Conservation (phyloP, 768 basidiomycete genomes). For the Tylopilus rubrobrunneus region DNA sequence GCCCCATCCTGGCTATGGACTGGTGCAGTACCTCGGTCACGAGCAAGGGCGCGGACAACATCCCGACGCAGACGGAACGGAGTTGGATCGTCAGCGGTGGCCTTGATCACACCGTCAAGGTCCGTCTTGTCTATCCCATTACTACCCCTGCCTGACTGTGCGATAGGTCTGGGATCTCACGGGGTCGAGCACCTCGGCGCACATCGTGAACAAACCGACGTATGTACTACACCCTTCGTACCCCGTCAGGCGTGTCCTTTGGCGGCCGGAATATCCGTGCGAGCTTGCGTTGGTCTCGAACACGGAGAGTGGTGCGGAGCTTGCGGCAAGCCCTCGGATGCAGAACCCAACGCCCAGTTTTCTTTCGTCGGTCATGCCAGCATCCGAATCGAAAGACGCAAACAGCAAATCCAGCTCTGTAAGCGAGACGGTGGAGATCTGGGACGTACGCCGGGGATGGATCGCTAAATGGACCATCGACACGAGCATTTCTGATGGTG, state of each 20-base stretch:
- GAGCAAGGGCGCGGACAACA: slow-evolving; percentile 13
- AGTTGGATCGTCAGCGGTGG: slow-evolving; percentile 83
- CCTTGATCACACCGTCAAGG: slow-evolving; percentile 77
- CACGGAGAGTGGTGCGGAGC: slow-evolving; percentile 33
- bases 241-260: slow-evolving; percentile 67
- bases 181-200: slow-evolving; percentile 35
- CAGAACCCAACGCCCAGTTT: slow-evolving; percentile 23
- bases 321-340: slow-evolving; percentile 27
- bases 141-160: slow-evolving; percentile 1
- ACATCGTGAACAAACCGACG: slow-evolving; percentile 58
- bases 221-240: slow-evolving; percentile 75
- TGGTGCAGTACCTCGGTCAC: slow-evolving; percentile 48
- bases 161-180: slow-evolving; percentile 68
- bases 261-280: slow-evolving; percentile 75
- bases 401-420: slow-evolving; percentile 12
- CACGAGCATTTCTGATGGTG: slow-evolving; percentile 63
- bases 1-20: slow-evolving; percentile 68
- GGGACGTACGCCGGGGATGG: slow-evolving; percentile 81
- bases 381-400: slow-evolving; percentile 13
- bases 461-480: slow-evolving; percentile 79
- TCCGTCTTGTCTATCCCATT: slow-evolving; percentile 20
- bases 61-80: slow-evolving; percentile 18
- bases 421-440: slow-evolving; percentile 73
- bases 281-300: slow-evolving; percentile 75
- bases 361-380: slow-evolving; percentile 8